Conservation (phyloP, 2,329 filamentous ascomycete genomes). For the Aspergillus spinulosporus region DNA sequence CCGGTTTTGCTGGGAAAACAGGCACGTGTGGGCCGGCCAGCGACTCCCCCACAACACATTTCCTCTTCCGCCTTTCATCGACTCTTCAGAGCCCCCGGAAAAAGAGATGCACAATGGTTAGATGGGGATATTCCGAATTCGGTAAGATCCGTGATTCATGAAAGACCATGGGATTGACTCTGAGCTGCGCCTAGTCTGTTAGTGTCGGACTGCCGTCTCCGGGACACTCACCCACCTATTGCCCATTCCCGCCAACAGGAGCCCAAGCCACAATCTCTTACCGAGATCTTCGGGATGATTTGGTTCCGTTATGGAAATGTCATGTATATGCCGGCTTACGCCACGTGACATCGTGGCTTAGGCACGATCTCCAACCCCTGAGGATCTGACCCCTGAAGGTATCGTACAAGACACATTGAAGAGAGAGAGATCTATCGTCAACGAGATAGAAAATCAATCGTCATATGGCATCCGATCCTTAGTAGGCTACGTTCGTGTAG, state of each 20-base stretch:
- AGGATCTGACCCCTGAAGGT: too few relatives aligned
- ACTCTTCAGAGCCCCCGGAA: not conserved
- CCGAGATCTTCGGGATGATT: too few relatives aligned
- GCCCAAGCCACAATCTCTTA: not conserved
- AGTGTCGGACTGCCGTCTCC: not conserved
- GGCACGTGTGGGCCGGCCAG: not conserved
- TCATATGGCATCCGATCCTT: too few relatives aligned
- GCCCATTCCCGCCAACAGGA: not conserved
- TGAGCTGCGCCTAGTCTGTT: not conserved
- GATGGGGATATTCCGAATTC: not conserved
- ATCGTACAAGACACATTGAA: too few relatives aligned
- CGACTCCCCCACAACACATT: not conserved
- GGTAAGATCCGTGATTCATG: not conserved
- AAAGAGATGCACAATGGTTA: not conserved
- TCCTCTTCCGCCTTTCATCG: not conserved
- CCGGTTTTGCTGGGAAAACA: not conserved
- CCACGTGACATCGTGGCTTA: too few relatives aligned
- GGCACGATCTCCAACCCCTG: too few relatives aligned
- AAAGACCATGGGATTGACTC: not conserved
- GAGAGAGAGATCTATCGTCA: too few relatives aligned
- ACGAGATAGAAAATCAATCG: too few relatives aligned
- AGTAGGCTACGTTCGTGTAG: too few relatives aligned
- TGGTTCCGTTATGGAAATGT: too few relatives aligned
- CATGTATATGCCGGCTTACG: too few relatives aligned
- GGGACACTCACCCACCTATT: too few relatives aligned